Percentiles rank a stretch among this genome's conserved stretches.
Conservation (phyloP, 139 green algal genomes). For the Chlorella sp. region DNA sequence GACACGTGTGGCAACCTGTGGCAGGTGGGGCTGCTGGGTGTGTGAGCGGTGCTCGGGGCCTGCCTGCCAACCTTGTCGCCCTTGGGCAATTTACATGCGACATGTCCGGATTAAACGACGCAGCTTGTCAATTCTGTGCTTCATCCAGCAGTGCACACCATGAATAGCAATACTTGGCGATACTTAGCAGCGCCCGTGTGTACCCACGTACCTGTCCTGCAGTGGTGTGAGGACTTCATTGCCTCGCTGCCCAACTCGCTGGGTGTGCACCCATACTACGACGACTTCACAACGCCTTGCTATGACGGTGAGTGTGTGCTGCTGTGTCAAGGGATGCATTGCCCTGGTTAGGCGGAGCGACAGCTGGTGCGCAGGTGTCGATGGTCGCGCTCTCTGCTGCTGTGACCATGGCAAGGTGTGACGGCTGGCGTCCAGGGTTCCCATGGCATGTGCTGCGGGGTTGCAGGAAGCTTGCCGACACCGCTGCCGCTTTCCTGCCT, state of each 20-base stretch:
- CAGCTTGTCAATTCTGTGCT: too few relatives aligned
- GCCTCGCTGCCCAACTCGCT: slow-evolving; percentile 58
- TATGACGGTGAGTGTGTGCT: slow-evolving; percentile 49
- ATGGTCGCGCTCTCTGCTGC: too few relatives aligned
- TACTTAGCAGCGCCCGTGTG: too few relatives aligned
- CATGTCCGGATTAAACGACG: too few relatives aligned
- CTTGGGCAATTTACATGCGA: background rate
- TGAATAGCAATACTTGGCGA: too few relatives aligned
- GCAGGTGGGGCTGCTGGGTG: slow-evolving; percentile 36
- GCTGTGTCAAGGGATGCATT: background rate
- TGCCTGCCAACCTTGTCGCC: background rate
- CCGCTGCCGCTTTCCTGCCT: too few relatives aligned
- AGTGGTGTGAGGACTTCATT: slow-evolving; percentile 78
- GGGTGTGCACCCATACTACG: slow-evolving; percentile 74
- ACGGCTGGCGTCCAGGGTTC: background rate
- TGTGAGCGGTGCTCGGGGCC: background rate
- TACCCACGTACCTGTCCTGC: background rate
- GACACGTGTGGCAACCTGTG: slow-evolving; percentile 57
- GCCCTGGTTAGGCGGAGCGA: too few relatives aligned
- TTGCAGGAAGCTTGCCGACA: background rate
- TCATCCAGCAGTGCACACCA: background rate
- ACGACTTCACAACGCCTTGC: slow-evolving; percentile 83
- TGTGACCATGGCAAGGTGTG: too few relatives aligned
- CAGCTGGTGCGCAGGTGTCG: too few relatives aligned
- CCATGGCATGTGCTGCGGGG: background rate